Evolutionary conservation across 805 yeast species (phyloP), one percentile per base, ranked within the genome.

Genomic region (Nakazawaea wickerhamii): DNA sequence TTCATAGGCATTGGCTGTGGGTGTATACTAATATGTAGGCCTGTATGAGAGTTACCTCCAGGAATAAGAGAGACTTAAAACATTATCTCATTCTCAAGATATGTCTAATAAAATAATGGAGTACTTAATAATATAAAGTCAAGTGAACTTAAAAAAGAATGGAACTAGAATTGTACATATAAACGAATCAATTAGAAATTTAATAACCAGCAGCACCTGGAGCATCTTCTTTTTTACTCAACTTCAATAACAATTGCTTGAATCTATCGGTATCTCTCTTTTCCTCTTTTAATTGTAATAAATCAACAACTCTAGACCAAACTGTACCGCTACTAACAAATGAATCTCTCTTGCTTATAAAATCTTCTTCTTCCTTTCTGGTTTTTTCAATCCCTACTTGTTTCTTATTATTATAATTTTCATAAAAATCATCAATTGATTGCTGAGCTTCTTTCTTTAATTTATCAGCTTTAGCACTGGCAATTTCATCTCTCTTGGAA

Each of bases 351-450:
- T 83, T 79, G 43, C 73, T 77, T 48, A 85, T 59, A 58, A 83
- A 89, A 47, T 75, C 77, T 50, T 76, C 79, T 52, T 87, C 86
- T 52, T 84, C 93, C 40, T 69, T 67, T 58, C 71, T 70, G 10
- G 85, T 81, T 45, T 74, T 72, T 47, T 76, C 80, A 43, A 81
- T 66, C 40, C 79, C 76, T 50, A 74, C 74, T 41, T 87, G 91
- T 62, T 80, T 84, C 68, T 90, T 90, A 57, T 73, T 70, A 66
- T 87, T 89, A 71, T 91, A 91, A 57, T 81, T 82, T 54, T 87
- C 95, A 63, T 91, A 91, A 62, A 91, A 91, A 50, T 85, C 95
- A 60, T 91, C 96, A 55, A 89, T 78, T 41, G 88, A 81, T 59
- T 80, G 79, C 55, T 78, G 77, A 8, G 98, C 98, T 48, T 82